Base-by-base conservation (phyloP, 352 stramenopile species). In the Globisporangium spiculum region DNA sequence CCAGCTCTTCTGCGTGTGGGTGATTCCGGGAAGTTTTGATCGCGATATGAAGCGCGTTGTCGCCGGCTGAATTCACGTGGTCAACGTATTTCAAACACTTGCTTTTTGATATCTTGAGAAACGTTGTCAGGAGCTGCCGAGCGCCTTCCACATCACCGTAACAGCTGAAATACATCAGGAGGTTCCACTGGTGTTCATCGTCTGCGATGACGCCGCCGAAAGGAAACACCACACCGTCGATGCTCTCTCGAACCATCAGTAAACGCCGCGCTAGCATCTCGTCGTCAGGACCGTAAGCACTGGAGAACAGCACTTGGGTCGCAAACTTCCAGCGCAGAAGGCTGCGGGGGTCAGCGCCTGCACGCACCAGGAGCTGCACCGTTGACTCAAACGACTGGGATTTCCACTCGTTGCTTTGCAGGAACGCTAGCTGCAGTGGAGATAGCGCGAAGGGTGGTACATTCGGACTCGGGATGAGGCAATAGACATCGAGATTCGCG, bases 91-190 rank as follows among this genome's bases (percentile, higher is more conserved):
- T 77, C 16, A 83, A 65, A 1, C 75, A 65, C 16, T 74, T 73
- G 63, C n/a, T 71, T 24, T 46, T 41, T 9, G 44, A 63, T 18
- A 54, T 63, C 60, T 59, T 55, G 8, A 14, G 54, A 30, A 65
- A 71, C 67, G 38, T 63, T 48, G 44, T 44, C 20, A 90, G 46
- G 18, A 91, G 69, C 12, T 72, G 64, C 7, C 79, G 69, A 2
- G 86, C 75, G 8, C 71, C 61, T 10, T 80, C 71, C 5, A 92
- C 32, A 41, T 94, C 79, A 0, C 81, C 80, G 4, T 81, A 66
- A 36, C 68, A 76, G 48, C 83, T 81, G 7, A 89, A 77, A 63
- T 84, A 92, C 84, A 92, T 91, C 22, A 92, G 71, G 53, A 94
- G 63, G 50, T 80, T 87, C 86, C 84, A 92, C 24, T 70, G 68